These are phyloP conservation scores for Penicillium verhagenii DNA, from an alignment of 495 filamentous ascomycete genomes.

Conservation along the genomic window DNA sequence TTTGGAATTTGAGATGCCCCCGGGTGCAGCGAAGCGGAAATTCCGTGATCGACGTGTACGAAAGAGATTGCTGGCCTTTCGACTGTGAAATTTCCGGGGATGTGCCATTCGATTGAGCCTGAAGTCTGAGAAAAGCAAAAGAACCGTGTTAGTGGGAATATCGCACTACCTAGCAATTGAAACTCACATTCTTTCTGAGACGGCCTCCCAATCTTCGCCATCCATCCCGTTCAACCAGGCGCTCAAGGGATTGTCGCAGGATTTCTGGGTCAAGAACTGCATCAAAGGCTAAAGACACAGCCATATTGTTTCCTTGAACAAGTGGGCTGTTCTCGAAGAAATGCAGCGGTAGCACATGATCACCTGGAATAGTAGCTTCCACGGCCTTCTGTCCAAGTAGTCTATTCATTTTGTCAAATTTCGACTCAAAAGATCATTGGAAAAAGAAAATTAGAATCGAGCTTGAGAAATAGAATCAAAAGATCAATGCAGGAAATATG, in stretches of 20 bases:
- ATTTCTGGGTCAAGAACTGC: conserved; percentile 49
- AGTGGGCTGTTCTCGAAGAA: conserved; percentile 24
- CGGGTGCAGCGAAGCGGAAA: conserved; percentile 30
- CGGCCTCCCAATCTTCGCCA: conserved; percentile 51
- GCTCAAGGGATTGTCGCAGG: conserved; percentile 36
- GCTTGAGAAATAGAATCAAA: too few species aligned
- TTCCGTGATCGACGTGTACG: conserved; percentile 32
- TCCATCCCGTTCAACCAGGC: conserved; percentile 35
- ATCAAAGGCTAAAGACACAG: conserved; percentile 42
- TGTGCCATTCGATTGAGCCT: conserved; percentile 43
- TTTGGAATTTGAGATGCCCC: conserved; percentile 28
- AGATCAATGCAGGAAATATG: too few species aligned
- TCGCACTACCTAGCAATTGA: neutral
- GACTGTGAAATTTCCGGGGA: conserved; percentile 36
- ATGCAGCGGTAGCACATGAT: conserved; percentile 20
- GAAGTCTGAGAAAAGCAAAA: conserved; percentile 12
- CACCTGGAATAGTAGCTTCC: conserved; percentile 16
- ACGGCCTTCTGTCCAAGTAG: conserved; percentile 15
- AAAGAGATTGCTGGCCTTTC: conserved; percentile 37
- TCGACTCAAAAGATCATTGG: neutral
- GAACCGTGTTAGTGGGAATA: neutral
- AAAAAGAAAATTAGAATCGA: too few species aligned
- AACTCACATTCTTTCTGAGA: conserved; percentile 39
- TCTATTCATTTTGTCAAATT: conserved; percentile 9
- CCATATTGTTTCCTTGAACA: conserved; percentile 26